Percentiles rank a stretch among this genome's conserved stretches.
Conservation (phyloP, 495 filamentous ascomycete species). For the Podospora comata region DNA sequence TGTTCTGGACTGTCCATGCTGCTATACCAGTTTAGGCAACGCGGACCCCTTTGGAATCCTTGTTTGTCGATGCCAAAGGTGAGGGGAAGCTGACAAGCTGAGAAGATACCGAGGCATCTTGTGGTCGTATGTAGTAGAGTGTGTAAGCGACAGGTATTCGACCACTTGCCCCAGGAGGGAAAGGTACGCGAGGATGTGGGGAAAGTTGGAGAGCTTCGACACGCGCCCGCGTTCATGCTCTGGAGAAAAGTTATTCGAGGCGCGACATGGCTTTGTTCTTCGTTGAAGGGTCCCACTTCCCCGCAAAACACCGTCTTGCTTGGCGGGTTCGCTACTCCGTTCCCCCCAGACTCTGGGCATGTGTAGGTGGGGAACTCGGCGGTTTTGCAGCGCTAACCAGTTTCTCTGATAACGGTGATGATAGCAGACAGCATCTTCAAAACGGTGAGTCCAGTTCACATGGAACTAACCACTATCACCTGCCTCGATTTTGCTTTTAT, state of each 20-base stretch:
- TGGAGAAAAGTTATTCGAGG: not conserved
- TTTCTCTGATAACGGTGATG: not conserved
- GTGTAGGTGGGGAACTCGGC: not conserved
- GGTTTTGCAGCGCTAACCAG: not conserved
- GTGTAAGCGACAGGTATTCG: not conserved
- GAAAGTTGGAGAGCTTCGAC: constrained; percentile 4
- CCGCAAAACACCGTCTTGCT: not conserved
- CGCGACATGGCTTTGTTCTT: not conserved
- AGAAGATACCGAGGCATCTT: constrained; percentile 17
- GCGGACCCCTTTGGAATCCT: constrained; percentile 6
- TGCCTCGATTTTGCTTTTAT: not conserved
- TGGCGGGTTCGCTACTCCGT: constrained; percentile 3
- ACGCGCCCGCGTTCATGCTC: not conserved
- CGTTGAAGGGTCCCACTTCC: constrained; percentile 7
- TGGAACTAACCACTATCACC: not conserved
- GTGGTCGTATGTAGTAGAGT: not conserved
- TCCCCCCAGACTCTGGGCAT: not conserved
- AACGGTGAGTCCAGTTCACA: not conserved
- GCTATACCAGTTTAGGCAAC: not conserved
- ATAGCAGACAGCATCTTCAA: not conserved
- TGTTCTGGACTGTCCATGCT: not conserved
- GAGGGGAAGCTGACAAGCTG: constrained; percentile 12
- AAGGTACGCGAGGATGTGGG: not conserved
- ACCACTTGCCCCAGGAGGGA: not conserved
- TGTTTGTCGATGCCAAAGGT: constrained; percentile 2